Percentiles rank a stretch among this genome's conserved stretches.
These are phyloP conservation scores for Stereum hirsutum DNA, from an alignment of 1,284 basidiomycete genomes.

Conservation along the genomic window DNA sequence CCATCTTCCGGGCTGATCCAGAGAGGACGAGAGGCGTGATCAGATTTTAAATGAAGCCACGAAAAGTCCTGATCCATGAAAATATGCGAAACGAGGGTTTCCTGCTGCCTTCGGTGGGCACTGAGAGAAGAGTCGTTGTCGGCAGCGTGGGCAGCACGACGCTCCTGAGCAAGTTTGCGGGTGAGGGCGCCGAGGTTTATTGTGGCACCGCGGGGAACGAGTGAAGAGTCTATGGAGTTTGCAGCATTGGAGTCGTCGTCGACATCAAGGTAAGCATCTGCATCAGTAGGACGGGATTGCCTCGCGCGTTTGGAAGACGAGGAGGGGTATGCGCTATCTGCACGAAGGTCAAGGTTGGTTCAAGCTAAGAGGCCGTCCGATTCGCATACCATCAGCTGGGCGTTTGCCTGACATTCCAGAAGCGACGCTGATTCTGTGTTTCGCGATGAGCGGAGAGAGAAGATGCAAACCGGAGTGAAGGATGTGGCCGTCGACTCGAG, in stretches of 20 bases:
- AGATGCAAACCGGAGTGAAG: no score
- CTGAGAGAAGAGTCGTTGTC: slow-evolving; percentile 36
- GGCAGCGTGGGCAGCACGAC: slow-evolving; percentile 29
- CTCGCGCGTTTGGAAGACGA: slow-evolving; percentile 43
- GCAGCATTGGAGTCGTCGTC: slow-evolving; percentile 50
- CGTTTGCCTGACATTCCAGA: slow-evolving; percentile 10
- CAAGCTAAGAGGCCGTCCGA: not conserved
- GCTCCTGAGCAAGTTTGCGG: slow-evolving; percentile 60
- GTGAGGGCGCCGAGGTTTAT: slow-evolving; percentile 78
- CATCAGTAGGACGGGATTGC: slow-evolving; percentile 29
- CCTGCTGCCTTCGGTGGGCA: slow-evolving; percentile 58
- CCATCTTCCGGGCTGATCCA: slow-evolving; percentile 95
- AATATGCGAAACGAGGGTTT: slow-evolving; percentile 66
- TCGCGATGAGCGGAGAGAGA: no score
- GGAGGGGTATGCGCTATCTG: slow-evolving; percentile 27
- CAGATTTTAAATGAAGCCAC: slow-evolving; percentile 77
- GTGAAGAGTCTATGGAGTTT: slow-evolving; percentile 42
- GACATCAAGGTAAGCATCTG: slow-evolving; percentile 45
- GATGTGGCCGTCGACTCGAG: no score
- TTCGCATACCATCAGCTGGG: not conserved
- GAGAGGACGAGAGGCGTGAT: slow-evolving; percentile 84
- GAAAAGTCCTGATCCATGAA: slow-evolving; percentile 81
- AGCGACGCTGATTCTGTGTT: no score
- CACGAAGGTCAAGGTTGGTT: not conserved
- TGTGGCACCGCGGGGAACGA: slow-evolving; percentile 60